These are phyloP conservation scores for Alloascoidea africana DNA, from an alignment of 805 yeast genomes.

Conservation along the genomic window DNA sequence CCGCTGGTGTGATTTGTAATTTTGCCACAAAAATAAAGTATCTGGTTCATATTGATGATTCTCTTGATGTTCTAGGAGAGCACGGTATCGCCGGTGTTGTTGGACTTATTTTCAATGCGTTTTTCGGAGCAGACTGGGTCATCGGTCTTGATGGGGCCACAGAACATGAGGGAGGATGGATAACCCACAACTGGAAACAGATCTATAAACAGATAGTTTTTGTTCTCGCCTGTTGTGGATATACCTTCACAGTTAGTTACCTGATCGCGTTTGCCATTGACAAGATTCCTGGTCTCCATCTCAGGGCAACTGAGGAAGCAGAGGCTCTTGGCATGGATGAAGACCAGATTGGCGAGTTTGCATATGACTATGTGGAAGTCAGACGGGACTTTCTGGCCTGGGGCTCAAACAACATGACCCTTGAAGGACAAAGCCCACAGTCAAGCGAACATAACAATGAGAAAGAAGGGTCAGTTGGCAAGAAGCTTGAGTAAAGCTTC, in stretches of 20 bases:
- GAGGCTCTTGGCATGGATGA: slow-evolving; percentile 90
- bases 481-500: too few relatives aligned
- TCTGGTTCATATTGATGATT: slow-evolving; percentile 71
- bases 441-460: too few relatives aligned
- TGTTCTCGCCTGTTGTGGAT: slow-evolving; percentile 59
- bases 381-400: slow-evolving; percentile 60
- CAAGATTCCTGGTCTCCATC: slow-evolving; percentile 64
- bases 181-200: slow-evolving; percentile 81
- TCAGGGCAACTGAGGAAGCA: slow-evolving; percentile 72
- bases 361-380: slow-evolving; percentile 96
- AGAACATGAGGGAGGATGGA: slow-evolving; percentile 84
- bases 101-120: slow-evolving; percentile 78
- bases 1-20: slow-evolving; percentile 76
- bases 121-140: slow-evolving; percentile 79
- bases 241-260: slow-evolving; percentile 62
- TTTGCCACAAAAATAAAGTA: slow-evolving; percentile 80
- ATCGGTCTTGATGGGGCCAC: slow-evolving; percentile 80
- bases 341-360: slow-evolving; percentile 95
- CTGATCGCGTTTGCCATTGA: slow-evolving; percentile 60
- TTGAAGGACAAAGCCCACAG: too few relatives aligned
- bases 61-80: slow-evolving; percentile 93
- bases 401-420: too few relatives aligned
- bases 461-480: too few relatives aligned
- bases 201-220: slow-evolving; percentile 83
- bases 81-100: slow-evolving; percentile 94